Evolutionary conservation across 148 eudicot species (phyloP).

Genomic region (Tetragonia tetragonoides): DNA sequence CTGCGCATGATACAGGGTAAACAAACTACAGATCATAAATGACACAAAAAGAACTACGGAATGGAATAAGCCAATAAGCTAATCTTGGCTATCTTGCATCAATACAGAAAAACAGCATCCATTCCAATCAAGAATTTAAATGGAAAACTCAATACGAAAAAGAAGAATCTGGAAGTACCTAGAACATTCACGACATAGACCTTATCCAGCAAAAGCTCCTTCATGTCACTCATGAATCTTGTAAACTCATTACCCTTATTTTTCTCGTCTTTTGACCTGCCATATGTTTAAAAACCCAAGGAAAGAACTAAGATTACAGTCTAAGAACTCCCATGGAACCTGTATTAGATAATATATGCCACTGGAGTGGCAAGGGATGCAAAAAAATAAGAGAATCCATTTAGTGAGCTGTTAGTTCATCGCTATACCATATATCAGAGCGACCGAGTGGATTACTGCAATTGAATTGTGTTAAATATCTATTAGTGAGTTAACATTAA

Average conservation of each 20-base stretch:
- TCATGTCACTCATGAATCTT: constrained; percentile 55
- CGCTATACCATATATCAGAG: neutral
- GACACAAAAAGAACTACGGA: neutral
- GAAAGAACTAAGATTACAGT: neutral
- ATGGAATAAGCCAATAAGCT: neutral
- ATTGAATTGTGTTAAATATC: neutral
- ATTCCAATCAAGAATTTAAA: constrained; percentile 4
- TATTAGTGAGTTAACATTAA: neutral
- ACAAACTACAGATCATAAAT: neutral
- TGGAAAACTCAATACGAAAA: constrained; percentile 5
- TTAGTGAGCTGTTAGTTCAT: neutral
- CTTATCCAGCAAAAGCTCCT: constrained; percentile 53
- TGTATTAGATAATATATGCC: neutral
- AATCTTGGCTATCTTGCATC: neutral
- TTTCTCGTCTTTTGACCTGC: constrained; percentile 32
- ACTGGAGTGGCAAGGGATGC: neutral
- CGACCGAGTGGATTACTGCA: no score
- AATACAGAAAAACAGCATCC: neutral
- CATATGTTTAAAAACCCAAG: constrained; percentile 19
- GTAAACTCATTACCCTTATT: constrained; percentile 26
- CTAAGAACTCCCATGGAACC: neutral
- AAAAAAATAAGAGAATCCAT: neutral
- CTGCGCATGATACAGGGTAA: neutral
- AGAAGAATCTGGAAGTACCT: constrained; percentile 39
- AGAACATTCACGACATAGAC: constrained; percentile 35